Evolutionary conservation across 2,329 filamentous ascomycete genomes (phyloP).

Genomic region (Dichotomopilus funicola): DNA sequence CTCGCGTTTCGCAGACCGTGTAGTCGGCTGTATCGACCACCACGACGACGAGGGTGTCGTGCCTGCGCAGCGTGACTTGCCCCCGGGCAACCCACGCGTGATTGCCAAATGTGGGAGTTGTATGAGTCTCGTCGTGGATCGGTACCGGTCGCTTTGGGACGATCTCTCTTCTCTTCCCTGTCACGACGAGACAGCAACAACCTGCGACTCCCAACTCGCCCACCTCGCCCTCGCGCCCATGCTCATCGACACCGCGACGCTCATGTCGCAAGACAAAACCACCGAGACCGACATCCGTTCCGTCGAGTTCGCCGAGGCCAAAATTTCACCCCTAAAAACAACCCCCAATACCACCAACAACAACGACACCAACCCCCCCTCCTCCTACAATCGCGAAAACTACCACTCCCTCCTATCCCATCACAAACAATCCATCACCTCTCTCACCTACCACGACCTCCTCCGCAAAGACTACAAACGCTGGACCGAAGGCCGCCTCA

Average conservation of each 20-base stretch:
- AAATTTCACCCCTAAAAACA: slow-evolving; percentile 22
- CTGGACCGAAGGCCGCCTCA: slow-evolving; percentile 54
- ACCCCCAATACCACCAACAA: not conserved
- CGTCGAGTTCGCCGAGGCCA: slow-evolving; percentile 51
- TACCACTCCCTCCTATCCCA: slow-evolving; percentile 55
- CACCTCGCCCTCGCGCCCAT: slow-evolving; percentile 63
- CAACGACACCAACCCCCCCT: not conserved
- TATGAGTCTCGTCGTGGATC: slow-evolving; percentile 59
- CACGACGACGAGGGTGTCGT: slow-evolving; percentile 65
- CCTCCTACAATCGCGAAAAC: slow-evolving; percentile 42
- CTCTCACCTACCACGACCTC: slow-evolving; percentile 57
- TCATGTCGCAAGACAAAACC: slow-evolving; percentile 58
- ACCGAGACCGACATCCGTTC: slow-evolving; percentile 54
- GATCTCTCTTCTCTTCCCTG: slow-evolving; percentile 31
- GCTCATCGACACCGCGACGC: slow-evolving; percentile 64
- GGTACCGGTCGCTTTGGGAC: slow-evolving; percentile 54
- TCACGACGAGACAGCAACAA: slow-evolving; percentile 11
- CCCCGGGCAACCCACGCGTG: slow-evolving; percentile 44
- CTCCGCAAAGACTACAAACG: slow-evolving; percentile 81
- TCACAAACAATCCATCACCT: slow-evolving; percentile 62
- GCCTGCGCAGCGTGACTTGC: slow-evolving; percentile 29
- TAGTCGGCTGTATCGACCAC: slow-evolving; percentile 69
- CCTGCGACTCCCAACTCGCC: slow-evolving; percentile 46
- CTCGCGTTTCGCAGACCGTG: slow-evolving; percentile 39
- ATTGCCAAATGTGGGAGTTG: slow-evolving; percentile 67